Evolutionary conservation across 2,329 filamentous ascomycete genomes (phyloP), one percentile per base, ranked within the genome.

Genomic region (Alternaria dauci): DNA sequence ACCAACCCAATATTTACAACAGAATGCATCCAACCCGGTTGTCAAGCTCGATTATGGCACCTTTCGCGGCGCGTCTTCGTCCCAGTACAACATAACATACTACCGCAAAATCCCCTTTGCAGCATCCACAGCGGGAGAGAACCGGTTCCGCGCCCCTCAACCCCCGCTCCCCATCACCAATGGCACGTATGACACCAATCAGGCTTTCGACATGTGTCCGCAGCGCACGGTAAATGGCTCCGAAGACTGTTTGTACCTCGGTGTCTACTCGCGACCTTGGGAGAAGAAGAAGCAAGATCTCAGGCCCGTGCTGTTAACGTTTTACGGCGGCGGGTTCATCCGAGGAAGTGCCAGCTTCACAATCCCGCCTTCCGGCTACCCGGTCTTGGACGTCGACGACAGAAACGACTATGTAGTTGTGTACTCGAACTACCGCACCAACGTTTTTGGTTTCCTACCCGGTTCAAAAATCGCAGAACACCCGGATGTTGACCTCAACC

Each of bases 181-280:
- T 75, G 82, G 79, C 59, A 80, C 80, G 4, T 89, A 88, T 70
- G 75, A 88, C 70, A 86, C 86, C 2, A 80, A 83, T 61, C 82
- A 85, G 51, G 63, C 78, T 18, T 88, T 87, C 61, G 83, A 87
- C 67, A 84, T 86, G 81, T 89, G 87, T 66, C 82, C 85, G 4
- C 86, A 88, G 73, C 80, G 85, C 65, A 86, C 84, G 0, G 84
- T 83, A 55, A 79, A 79, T 38, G 78, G 84, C 11, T 86, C 85
- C 43, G 87, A 89, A 77, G 87, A 89, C 68, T 89, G 87, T 65
- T 78, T 89, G 14, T 88, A 88, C 61, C 81, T 89, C 2, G 85
- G 85, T 11, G 76, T 89, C 0, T 89, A 87, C 74, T 83, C 85
- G 5, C 82, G 86, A 0, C 87, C 86, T 3, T 89, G 86, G 86